Evolutionary conservation across 345 rosid species (phyloP), one percentile per base, ranked within the genome.

Genomic region (Rhizophora apiculata): DNA sequence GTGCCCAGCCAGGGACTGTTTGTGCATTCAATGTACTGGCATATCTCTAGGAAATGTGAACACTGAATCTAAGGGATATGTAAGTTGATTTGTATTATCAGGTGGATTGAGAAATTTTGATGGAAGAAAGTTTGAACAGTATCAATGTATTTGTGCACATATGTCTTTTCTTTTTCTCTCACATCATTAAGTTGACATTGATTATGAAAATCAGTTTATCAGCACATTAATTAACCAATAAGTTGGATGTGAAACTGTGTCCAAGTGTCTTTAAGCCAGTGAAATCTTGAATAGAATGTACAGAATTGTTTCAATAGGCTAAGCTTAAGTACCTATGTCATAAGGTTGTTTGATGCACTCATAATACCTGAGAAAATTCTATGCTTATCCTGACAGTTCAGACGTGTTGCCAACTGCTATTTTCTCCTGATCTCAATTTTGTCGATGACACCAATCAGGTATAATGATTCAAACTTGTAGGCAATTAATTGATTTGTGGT

Each of bases 351-450:
- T 19, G 29, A 13, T 56, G 13, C 29, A 22, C 20, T 22, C 27
- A 21, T 21, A 0, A 5, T 63, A 74, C 59, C 81, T 87, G 78
- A 83, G 63, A 78, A 70, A 68, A 53, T 66, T 36, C 30, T 73
- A 66, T 83, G 31, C 80, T 85, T 76, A 18, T 48, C 72, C 63
- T 89, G 89, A 81, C 98, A 92, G 99, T 96, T 96, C 82, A 90
- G 99, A 84, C 98, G 98, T 84, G 97, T 96, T 65, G 99, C 99
- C 22, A 96, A 96, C 78, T 80, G 86, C 60, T 96, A 96, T 89
- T 92, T 96, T 77, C 93, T 96, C 70, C 83, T 88, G 82, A 93
- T 96, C 68, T 92, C 99, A 49, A 89, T 91, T 78, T 84, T 96
- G 74, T 96, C 99, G 4, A 85, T 90, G 77, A 92, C 98, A 53